phyloP scores from a whole-genome alignment of 371 early-diverging fungal species.

The Dipsacomyces acuminosporus region DNA sequence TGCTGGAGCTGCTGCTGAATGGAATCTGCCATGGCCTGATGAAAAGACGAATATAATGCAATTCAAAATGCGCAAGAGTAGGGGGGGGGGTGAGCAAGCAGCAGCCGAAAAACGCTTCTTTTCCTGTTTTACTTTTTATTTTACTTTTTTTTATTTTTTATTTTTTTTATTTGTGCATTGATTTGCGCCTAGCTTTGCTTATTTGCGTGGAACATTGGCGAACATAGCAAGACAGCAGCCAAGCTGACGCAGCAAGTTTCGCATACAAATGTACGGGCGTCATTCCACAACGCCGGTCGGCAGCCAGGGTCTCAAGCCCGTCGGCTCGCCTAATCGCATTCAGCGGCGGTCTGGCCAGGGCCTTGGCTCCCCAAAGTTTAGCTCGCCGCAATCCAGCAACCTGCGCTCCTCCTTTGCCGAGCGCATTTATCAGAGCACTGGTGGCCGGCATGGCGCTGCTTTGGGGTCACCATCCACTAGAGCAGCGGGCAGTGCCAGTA shows the following conservation, averaged over 20 bases:
- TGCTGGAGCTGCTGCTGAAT: constrained; percentile 45
- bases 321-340: constrained; percentile 36
- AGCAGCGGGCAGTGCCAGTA: no score
- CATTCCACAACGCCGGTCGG: constrained; percentile 18
- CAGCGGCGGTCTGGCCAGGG: constrained; percentile 12
- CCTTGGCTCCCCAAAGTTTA: constrained; percentile 5
- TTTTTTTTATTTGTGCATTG: background rate
- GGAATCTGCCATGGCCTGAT: constrained; percentile 36
- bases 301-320: constrained; percentile 31
- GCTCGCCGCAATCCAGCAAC: constrained; percentile 1
- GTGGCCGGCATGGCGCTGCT: constrained; percentile 2
- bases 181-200: no score
- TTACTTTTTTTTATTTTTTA: background rate
- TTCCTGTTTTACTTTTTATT: background rate
- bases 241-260: background rate
- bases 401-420: constrained; percentile 19
- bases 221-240: no score
- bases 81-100: background rate
- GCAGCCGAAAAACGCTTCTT: no score
- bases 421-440: constrained; percentile 36
- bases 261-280: background rate
- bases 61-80: background rate
- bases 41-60: background rate
- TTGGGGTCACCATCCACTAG: no score
- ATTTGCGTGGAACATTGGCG: no score